A percentile compares a stretch with the other conserved stretches of the same genome.
phyloP scores from a whole-genome alignment of 2,329 filamentous ascomycete genomes.

The Ceratocystiopsis sp. region DNA sequence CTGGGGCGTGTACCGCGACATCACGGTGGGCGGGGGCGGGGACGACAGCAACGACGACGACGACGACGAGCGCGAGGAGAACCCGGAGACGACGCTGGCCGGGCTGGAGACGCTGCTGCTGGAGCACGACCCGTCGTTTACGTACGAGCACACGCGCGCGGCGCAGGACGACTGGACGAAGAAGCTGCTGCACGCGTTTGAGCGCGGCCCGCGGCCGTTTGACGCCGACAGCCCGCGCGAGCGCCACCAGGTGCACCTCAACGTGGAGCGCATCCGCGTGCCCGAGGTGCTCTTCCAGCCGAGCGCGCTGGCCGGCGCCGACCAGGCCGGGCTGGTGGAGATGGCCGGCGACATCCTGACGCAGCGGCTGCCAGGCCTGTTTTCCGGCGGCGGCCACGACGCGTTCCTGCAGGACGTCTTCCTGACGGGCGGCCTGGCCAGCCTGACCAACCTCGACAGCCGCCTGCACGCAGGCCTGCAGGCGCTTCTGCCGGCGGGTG shows the following conservation, averaged over 20 bases:
- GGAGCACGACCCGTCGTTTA: constrained; percentile 73
- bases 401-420: constrained; percentile 75
- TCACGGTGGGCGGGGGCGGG: constrained; percentile 50
- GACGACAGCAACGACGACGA: constrained; percentile 59
- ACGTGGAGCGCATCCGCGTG: constrained; percentile 88
- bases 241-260: constrained; percentile 79
- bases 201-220: constrained; percentile 74
- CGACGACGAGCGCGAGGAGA: constrained; percentile 84
- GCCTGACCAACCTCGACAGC: constrained; percentile 78
- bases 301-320: constrained; percentile 64
- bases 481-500: constrained; percentile 52
- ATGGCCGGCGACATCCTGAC: constrained; percentile 80
- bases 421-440: constrained; percentile 79
- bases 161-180: constrained; percentile 94
- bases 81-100: constrained; percentile 57
- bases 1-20: constrained; percentile 90
- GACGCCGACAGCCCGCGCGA: constrained; percentile 64
- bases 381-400: constrained; percentile 32
- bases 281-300: constrained; percentile 90
- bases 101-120: constrained; percentile 71
- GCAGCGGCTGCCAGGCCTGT: constrained; percentile 50
- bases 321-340: constrained; percentile 86
- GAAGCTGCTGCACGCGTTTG: constrained; percentile 74
- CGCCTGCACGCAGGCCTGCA: constrained; percentile 56
- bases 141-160: constrained; percentile 79